phyloP scores from a whole-genome alignment of 768 basidiomycete genomes.

The Russula sp. region DNA sequence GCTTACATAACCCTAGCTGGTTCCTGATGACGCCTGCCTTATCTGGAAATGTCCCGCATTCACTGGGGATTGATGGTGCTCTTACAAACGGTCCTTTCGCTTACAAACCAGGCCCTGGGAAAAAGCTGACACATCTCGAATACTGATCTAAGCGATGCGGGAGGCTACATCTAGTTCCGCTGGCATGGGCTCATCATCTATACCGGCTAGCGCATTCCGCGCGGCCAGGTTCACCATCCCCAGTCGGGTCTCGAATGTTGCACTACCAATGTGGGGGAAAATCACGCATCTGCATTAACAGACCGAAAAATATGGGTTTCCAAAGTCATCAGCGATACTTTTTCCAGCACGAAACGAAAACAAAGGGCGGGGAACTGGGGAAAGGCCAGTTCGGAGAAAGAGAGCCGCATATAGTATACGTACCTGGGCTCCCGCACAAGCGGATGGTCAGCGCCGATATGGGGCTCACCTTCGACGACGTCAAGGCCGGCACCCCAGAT shows the following conservation, averaged over 20 bases:
- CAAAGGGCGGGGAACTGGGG: no score
- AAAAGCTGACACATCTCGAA: no score
- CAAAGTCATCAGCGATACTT: neutral
- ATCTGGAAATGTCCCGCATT: no score
- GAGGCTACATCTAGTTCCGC: slow-evolving; percentile 42
- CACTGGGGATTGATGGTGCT: no score
- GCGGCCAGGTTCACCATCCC: slow-evolving; percentile 79
- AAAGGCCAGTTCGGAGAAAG: neutral
- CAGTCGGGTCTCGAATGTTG: slow-evolving; percentile 77
- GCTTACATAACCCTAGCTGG: no score
- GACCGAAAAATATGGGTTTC: neutral
- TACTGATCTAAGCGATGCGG: slow-evolving; percentile 12
- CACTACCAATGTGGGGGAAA: slow-evolving; percentile 89
- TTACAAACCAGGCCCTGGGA: no score
- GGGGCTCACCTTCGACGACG: slow-evolving; percentile 90
- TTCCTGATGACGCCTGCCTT: no score
- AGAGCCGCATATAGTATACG: neutral
- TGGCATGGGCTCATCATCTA: slow-evolving; percentile 54
- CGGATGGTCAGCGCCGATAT: slow-evolving; percentile 69
- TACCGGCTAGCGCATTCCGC: slow-evolving; percentile 60
- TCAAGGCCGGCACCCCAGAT: slow-evolving; percentile 94
- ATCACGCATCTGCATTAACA: slow-evolving; percentile 58
- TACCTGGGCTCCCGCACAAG: slow-evolving; percentile 75
- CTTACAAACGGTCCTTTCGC: no score
- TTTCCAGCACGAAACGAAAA: neutral